Percentiles rank a stretch among this genome's conserved stretches.
phyloP scores from a whole-genome alignment of 176 grass and related monocot species.

The Saccharum officinarum region DNA sequence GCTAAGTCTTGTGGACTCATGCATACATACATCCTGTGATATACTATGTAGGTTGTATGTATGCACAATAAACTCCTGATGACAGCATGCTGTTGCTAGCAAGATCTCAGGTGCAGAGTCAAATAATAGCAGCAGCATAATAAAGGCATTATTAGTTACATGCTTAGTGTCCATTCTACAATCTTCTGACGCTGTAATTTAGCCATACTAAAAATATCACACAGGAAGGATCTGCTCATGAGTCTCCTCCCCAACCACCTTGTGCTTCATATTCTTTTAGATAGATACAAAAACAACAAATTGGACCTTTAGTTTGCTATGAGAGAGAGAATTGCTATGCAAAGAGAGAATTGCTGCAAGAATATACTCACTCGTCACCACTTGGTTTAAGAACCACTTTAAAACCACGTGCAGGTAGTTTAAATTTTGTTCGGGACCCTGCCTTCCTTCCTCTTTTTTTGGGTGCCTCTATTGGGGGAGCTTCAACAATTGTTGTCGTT shows the following conservation, averaged over 20 bases:
- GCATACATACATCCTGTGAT: too few relatives aligned
- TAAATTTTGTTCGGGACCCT: too few relatives aligned
- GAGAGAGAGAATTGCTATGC: conserved; percentile 12
- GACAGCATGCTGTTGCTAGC: neutral
- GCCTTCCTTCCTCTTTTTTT: too few relatives aligned
- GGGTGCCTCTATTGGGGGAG: too few relatives aligned
- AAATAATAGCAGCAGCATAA: neutral
- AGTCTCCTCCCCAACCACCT: neutral
- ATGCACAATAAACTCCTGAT: too few relatives aligned
- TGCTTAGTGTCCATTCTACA: neutral
- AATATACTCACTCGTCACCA: too few relatives aligned
- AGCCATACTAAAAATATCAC: neutral
- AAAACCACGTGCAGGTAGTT: too few relatives aligned
- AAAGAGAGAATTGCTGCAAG: too few relatives aligned
- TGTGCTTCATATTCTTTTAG: neutral
- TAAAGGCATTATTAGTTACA: neutral
- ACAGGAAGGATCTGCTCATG: neutral
- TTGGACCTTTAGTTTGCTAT: neutral
- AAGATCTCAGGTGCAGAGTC: neutral
- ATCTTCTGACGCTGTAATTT: neutral
- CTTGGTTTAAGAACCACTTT: too few relatives aligned
- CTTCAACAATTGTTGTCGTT: too few relatives aligned
- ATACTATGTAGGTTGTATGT: too few relatives aligned
- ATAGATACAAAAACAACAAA: neutral
- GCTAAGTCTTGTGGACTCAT: too few relatives aligned